phyloP scores from a whole-genome alignment of 495 filamentous ascomycete species.

The Talaromyces adpressus region DNA sequence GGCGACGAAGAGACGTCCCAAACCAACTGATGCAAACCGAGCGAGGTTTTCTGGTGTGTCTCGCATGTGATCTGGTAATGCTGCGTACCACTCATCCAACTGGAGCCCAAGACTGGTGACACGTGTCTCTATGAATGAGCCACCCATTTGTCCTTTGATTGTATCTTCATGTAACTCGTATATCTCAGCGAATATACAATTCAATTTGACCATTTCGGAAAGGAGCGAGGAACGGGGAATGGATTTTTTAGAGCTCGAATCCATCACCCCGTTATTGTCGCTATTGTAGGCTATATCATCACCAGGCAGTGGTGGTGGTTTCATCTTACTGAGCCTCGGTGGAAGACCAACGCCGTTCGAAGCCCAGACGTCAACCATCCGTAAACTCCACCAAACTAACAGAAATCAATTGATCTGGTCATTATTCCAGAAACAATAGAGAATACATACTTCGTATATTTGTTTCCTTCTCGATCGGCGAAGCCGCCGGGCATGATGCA shows the following conservation, averaged over 20 bases:
- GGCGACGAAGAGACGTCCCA: slow-evolving; percentile 31
- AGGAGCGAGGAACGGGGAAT: slow-evolving; percentile 15
- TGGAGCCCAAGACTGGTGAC: slow-evolving; percentile 17
- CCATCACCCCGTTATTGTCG: no score
- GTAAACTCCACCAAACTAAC: no score
- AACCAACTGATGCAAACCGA: slow-evolving; percentile 21
- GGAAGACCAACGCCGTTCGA: no score
- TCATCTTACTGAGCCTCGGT: no score
- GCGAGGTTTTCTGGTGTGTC: slow-evolving; percentile 23
- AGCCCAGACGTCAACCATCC: no score
- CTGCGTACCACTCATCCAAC: slow-evolving; percentile 23
- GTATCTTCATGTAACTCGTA: slow-evolving; percentile 25
- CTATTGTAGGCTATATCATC: no score
- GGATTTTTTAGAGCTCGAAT: not conserved
- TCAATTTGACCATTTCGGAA: slow-evolving; percentile 29
- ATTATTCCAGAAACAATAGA: no score
- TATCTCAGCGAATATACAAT: slow-evolving; percentile 24
- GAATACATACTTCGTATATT: no score
- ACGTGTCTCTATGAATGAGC: slow-evolving; percentile 6
- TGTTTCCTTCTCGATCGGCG: no score
- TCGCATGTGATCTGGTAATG: slow-evolving; percentile 21
- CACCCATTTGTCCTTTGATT: slow-evolving; percentile 12
- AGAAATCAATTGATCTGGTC: no score
- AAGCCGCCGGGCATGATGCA: no score
- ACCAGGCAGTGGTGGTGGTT: no score